phyloP scores from a whole-genome alignment of 805 yeast species.

The Blastobotrys americana region DNA sequence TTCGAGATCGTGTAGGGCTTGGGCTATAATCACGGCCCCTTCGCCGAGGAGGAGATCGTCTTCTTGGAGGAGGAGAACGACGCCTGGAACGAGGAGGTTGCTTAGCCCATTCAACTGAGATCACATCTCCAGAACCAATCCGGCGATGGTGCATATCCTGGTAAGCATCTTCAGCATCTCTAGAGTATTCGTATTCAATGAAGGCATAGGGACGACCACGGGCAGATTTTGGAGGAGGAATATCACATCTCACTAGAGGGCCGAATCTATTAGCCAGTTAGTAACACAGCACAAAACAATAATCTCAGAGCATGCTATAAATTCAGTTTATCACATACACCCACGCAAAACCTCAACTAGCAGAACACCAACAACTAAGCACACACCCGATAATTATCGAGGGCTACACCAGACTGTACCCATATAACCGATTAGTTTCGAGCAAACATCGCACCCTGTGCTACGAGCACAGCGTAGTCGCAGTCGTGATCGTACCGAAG shows the following conservation, averaged over 20 bases:
- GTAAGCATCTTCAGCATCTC: slow-evolving; percentile 32
- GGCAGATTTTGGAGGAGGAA: slow-evolving; percentile 26
- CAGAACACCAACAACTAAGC: background rate
- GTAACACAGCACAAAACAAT: background rate
- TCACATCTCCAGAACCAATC: slow-evolving; percentile 22
- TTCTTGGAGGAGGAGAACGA: background rate
- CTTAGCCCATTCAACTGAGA: slow-evolving; percentile 22
- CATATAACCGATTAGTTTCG: background rate
- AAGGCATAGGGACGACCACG: slow-evolving; percentile 22
- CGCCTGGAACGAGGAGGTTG: background rate
- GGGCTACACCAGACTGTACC: slow-evolving; percentile 3
- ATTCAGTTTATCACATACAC: too few relatives aligned
- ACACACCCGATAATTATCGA: background rate
- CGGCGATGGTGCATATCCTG: slow-evolving; percentile 26
- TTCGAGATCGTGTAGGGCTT: background rate
- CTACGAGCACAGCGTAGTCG: too few relatives aligned
- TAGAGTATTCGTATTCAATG: slow-evolving; percentile 26
- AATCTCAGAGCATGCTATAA: too few relatives aligned
- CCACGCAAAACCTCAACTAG: background rate
- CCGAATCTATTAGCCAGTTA: slow-evolving; percentile 21
- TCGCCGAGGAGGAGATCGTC: background rate
- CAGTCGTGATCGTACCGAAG: too few relatives aligned
- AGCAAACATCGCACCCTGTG: background rate
- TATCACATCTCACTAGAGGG: slow-evolving; percentile 26
- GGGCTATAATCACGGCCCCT: background rate